Base-by-base conservation (phyloP, 257 asterid genomes). In the Apocynum venetum region DNA sequence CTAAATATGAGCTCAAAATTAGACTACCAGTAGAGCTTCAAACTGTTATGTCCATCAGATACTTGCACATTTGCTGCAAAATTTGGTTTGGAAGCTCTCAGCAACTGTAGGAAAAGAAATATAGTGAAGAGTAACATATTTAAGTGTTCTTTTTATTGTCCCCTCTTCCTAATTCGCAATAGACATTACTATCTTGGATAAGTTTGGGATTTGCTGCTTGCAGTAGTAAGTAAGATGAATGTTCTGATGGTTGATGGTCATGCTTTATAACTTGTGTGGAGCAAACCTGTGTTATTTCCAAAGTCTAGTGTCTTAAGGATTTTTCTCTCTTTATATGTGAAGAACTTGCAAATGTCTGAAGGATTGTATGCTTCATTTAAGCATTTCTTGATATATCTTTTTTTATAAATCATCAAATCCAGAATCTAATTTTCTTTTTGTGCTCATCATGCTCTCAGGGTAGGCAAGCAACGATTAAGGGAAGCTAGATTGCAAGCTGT, bases 401-500 rank as follows among this genome's bases (percentile, higher is more conserved):
- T 15, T 69, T 44, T 8, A 2, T 25, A 2, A 38, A 8, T 25
- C 76, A 14, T 13, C 55, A 46, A 70, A 25, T 36, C 65, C 44
- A 49, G 59, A 74, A 35, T 65, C 52, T 73, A 49, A 71, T 71
- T 40, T 75, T 79, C 36, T 67, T 48, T 44, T 15, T 46, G 56
- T 65, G 9, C 20, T 74, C 66, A 47, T 77, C 12, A 31, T 61
- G 67, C 38, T 79, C 59, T 67, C 90, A 94, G 98, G 87, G 83
- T 94, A 77, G 88, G 91, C 43, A 94, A 94, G 85, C 98, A 94
- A 82, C 83, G 97, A 36, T 84, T 92, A 68, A 89, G 97, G 52
- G 98, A 94, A 87, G 96, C 97, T 13, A 86, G 87, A 82, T 82
- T 89, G 78, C 98, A 91, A 87, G 87, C 96, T 7, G 86, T 89